Percentiles rank a stretch among this genome's conserved stretches.
These are phyloP conservation scores for Odontarrhena argentea DNA, from an alignment of 345 rosid genomes.

Conservation along the genomic window DNA sequence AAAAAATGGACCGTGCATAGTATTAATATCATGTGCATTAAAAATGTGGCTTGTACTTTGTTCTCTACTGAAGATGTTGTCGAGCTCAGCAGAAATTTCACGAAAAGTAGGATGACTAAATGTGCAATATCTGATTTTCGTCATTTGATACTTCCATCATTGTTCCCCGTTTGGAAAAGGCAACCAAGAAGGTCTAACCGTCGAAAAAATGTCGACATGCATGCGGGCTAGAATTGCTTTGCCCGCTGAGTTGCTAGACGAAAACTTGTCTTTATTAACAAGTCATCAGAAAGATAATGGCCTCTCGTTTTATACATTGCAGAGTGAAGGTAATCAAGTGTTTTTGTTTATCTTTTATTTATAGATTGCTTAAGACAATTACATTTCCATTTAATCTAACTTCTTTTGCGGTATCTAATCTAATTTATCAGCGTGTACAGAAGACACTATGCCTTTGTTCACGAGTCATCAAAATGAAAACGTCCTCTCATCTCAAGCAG, in stretches of 20 bases:
- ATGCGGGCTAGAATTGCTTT: constrained; percentile 19
- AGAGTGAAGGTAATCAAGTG: neutral
- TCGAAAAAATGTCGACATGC: neutral
- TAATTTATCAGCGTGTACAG: no score
- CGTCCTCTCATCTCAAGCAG: no score
- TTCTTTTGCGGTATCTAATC: no score
- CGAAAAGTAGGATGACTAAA: constrained; percentile 21
- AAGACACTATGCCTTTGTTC: no score
- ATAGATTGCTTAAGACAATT: no score
- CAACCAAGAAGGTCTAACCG: constrained; percentile 21
- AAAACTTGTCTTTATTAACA: neutral
- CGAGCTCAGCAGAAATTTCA: neutral
- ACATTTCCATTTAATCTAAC: no score
- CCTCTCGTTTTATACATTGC: neutral
- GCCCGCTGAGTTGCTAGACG: neutral
- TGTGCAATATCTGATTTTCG: constrained; percentile 6
- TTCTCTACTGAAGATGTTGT: neutral
- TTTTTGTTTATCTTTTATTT: no score
- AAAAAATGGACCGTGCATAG: no score
- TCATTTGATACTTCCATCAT: neutral
- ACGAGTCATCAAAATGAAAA: no score
- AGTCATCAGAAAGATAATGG: neutral
- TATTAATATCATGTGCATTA: neutral
- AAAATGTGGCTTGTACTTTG: constrained; percentile 10
- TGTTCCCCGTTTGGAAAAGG: constrained; percentile 17